phyloP scores from a whole-genome alignment of 768 basidiomycete genomes.

The Suillus occidentalis region DNA sequence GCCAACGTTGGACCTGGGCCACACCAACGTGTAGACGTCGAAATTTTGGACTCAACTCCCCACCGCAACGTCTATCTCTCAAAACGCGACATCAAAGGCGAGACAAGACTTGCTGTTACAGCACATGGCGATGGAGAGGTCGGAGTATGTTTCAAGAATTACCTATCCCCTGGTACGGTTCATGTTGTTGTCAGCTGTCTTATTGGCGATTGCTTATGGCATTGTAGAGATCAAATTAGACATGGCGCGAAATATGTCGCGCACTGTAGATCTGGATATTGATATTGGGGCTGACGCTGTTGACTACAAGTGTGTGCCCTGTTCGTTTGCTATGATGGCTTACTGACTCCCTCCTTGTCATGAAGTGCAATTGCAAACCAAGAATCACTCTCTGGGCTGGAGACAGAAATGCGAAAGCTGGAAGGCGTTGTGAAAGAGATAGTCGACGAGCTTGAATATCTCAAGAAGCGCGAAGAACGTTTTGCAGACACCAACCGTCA shows the following conservation, averaged over 20 bases:
- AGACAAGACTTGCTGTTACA: constrained; percentile 92
- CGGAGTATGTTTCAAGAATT: constrained; percentile 92
- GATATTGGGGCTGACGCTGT: constrained; percentile 99
- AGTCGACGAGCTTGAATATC: constrained; percentile 88
- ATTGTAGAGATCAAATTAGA: constrained; percentile 46
- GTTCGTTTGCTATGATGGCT: neutral
- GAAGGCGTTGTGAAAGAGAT: constrained; percentile 95
- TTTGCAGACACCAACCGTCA: constrained; percentile 89
- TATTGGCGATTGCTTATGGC: neutral
- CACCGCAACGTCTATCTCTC: constrained; percentile 87
- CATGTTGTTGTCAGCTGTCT: neutral
- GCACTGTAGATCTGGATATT: constrained; percentile 89
- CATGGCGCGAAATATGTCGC: constrained; percentile 49
- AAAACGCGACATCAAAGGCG: constrained; percentile 85
- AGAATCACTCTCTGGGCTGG: constrained; percentile 91
- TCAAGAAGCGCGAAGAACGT: constrained; percentile 84
- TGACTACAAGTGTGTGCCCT: constrained; percentile 88
- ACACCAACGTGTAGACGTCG: constrained; percentile 86
- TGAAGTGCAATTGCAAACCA: constrained; percentile 96
- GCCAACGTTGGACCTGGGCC: constrained; percentile 82
- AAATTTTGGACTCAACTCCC: constrained; percentile 87
- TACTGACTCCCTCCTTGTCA: constrained; percentile 10
- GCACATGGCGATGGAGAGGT: constrained; percentile 92
- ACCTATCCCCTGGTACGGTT: constrained; percentile 68
- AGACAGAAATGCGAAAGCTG: constrained; percentile 97